A percentile compares a stretch with the other conserved stretches of the same genome.
Conservation (phyloP, 2,329 filamentous ascomycete species). For the Penicillium palitans region DNA sequence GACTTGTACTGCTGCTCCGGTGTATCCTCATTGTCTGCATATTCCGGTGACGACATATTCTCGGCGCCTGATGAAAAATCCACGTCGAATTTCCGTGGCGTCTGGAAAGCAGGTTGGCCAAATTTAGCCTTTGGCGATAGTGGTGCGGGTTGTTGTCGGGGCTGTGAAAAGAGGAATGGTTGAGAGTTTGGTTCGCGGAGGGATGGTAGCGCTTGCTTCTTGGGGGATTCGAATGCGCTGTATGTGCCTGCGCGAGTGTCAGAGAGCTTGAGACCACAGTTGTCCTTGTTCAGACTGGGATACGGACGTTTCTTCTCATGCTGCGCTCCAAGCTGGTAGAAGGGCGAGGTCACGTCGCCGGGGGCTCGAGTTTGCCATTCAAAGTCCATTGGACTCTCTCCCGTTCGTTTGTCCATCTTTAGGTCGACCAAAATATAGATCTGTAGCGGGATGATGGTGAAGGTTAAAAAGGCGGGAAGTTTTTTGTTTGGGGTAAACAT, state of each 20-base stretch:
- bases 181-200: conserved; percentile 53
- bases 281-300: neutral
- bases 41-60: conserved; percentile 48
- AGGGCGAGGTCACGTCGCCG: conserved; percentile 49
- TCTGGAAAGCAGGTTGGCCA: conserved; percentile 48
- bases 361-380: conserved; percentile 50
- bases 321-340: conserved; percentile 49
- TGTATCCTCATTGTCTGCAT: conserved; percentile 51
- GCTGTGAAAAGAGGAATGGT: conserved; percentile 51
- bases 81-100: conserved; percentile 50
- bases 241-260: conserved; percentile 36
- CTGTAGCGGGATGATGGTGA: conserved; percentile 10
- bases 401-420: conserved; percentile 42
- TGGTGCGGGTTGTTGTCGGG: conserved; percentile 33
- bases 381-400: conserved; percentile 54
- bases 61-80: conserved; percentile 52
- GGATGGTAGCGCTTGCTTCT: conserved; percentile 50
- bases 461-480: conserved; percentile 16
- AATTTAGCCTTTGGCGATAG: conserved; percentile 37
- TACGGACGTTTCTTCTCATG: conserved; percentile 48
- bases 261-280: conserved; percentile 6
- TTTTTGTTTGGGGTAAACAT: conserved; percentile 29
- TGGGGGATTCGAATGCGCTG: conserved; percentile 47
- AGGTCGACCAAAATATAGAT: conserved; percentile 4
- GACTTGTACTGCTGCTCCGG: conserved; percentile 42